Evolutionary conservation across 352 stramenopile species (phyloP), one percentile per base, ranked within the genome.

Genomic region (Phytophthora citrophthora): DNA sequence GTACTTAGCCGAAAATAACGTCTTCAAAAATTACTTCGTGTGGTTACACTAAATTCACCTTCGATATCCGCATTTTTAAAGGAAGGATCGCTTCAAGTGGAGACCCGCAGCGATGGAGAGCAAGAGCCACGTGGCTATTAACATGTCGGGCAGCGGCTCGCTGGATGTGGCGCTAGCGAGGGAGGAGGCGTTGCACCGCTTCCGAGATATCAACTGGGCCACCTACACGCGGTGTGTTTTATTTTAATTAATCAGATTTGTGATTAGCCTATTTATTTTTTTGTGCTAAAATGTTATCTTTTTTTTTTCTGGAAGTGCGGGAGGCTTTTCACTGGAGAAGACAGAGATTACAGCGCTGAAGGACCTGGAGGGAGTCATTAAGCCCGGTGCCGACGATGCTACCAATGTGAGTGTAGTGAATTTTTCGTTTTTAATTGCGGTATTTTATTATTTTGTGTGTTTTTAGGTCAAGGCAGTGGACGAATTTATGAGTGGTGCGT

Each of bases 171-270:
- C 67, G 36, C 61, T 94, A 11, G 83, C 84, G 20, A 72, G 88
- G 18, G 88, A 96, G 67, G 86, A 96, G 69, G 88, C 88, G 60
- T 71, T 96, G 47, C 76, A 91, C 60, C 87, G 86, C 63, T 96
- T 96, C 73, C 84, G 88, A 50, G 88, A 95, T 66, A 96, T 96
- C 66, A 96, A 96, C 68, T 96, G 88, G 88, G 86, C 81, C 51
- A 94, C 86, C 18, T 96, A 96, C 74, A 94, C 88, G 55, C 86
- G 88, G 86, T 94, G 72, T 2, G 64, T 5, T 1, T 12, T 12
- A 20, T 45, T 51, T 54, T 39, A 54, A 13, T 49, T 51, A 54
- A 49, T 54, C 44, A 36, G 31, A 54, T 43, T 45, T 51, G 27
- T 16, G 4, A 45, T 16, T 39, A 53, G 31, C 29, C 29, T 20